phyloP scores from a whole-genome alignment of 805 yeast genomes.

The Zygotorulaspora chibaensis region DNA sequence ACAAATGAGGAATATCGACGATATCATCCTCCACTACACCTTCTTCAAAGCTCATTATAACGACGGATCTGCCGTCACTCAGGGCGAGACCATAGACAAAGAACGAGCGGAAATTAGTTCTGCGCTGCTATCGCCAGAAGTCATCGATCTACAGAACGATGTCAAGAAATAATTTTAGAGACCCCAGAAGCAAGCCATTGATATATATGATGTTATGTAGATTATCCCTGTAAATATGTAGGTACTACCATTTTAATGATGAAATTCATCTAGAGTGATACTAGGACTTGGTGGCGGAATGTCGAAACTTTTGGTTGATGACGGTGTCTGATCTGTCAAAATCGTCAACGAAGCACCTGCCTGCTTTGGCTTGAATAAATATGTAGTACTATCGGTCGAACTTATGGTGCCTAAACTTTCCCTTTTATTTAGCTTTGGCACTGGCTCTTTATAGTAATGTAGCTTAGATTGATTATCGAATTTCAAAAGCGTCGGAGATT shows the following conservation, averaged over 20 bases:
- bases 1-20: conserved; percentile 83
- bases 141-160: neutral
- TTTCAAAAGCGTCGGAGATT: conserved; percentile 31
- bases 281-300: conserved; percentile 30
- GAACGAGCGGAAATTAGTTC: conserved; percentile 18
- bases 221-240: neutral
- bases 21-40: conserved; percentile 85
- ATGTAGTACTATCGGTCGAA: conserved; percentile 6
- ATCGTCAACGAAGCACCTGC: neutral
- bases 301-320: neutral
- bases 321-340: neutral
- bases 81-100: conserved; percentile 8
- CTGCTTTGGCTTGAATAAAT: conserved; percentile 7
- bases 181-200: neutral
- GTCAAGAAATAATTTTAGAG: neutral
- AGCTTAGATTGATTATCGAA: conserved; percentile 23
- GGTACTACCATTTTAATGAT: conserved; percentile 6
- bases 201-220: neutral
- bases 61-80: conserved; percentile 37
- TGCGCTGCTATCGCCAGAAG: conserved; percentile 17
- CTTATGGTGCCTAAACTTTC: conserved; percentile 1
- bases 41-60: conserved; percentile 64
- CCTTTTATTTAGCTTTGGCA: conserved; percentile 17
- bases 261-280: conserved; percentile 22
- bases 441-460: conserved; percentile 32